Percentiles rank a stretch among this genome's conserved stretches.
phyloP scores from a whole-genome alignment of 176 grass and related monocot genomes.

The Juncus effusus region DNA sequence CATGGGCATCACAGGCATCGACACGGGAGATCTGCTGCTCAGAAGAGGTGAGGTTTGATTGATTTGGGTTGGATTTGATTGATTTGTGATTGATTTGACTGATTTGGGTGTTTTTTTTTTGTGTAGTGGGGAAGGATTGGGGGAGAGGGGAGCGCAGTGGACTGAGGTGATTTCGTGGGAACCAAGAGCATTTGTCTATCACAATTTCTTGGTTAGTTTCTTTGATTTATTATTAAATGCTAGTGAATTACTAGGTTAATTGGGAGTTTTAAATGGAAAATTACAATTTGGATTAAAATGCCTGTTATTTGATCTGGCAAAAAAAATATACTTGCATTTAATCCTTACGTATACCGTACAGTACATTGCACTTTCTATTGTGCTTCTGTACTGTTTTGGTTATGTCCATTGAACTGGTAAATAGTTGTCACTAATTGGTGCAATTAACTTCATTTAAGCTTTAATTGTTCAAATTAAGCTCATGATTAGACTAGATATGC shows the following conservation, averaged over 20 bases:
- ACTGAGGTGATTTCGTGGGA: conserved; percentile 96
- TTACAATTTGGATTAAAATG: neutral
- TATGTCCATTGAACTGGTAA: no score
- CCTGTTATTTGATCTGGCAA: neutral
- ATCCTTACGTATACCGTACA: no score
- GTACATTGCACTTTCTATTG: no score
- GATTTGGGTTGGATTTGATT: neutral
- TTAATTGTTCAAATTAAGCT: no score
- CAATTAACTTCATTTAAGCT: no score
- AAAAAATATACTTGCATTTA: no score
- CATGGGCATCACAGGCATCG: conserved; percentile 9
- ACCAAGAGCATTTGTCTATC: conserved; percentile 73
- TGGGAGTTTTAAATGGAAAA: conserved; percentile 6
- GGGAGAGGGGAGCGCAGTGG: conserved; percentile 76
- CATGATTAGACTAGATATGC: no score
- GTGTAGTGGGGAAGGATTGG: conserved; percentile 46
- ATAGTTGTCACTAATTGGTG: no score
- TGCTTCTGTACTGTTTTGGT: no score
- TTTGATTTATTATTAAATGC: conserved; percentile 2
- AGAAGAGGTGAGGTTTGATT: conserved; percentile 32
- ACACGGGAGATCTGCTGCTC: conserved; percentile 29
- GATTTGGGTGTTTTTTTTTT: conserved; percentile 1
- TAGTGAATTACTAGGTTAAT: neutral
- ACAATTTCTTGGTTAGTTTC: conserved; percentile 69
- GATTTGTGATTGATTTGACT: neutral